A percentile compares a stretch with the other conserved stretches of the same genome.
phyloP scores from a whole-genome alignment of 345 rosid genomes.

The Excoecaria cochinchinensis region DNA sequence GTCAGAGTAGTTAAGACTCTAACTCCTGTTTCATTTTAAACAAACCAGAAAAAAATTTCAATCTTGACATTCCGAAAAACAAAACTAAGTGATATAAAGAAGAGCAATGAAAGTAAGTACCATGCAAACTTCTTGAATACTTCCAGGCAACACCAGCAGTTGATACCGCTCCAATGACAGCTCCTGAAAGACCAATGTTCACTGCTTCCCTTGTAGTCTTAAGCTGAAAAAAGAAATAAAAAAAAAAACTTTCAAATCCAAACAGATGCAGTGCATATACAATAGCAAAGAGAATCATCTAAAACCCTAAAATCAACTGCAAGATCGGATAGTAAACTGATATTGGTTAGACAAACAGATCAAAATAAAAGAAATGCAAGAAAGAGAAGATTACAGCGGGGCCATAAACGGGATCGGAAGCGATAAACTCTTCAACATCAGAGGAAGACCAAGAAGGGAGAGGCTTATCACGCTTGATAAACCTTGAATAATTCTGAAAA shows the following conservation, averaged over 20 bases:
- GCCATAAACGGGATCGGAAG: conserved; percentile 82
- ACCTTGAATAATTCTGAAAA: conserved; percentile 55
- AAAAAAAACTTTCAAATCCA: neutral
- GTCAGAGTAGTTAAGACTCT: neutral
- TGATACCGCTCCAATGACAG: conserved; percentile 70
- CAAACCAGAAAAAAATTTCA: neutral
- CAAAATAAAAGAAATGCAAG: neutral
- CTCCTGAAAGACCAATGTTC: conserved; percentile 50
- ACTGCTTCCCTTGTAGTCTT: conserved; percentile 80
- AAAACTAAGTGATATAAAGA: neutral
- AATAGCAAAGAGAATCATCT: no score
- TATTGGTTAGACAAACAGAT: neutral
- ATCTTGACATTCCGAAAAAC: neutral
- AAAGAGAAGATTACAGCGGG: conserved; percentile 48
- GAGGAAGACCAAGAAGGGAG: conserved; percentile 81
- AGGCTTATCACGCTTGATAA: conserved; percentile 53
- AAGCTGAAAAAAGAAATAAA: conserved; percentile 46
- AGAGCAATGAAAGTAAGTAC: conserved; percentile 32
- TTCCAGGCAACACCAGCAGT: conserved; percentile 88
- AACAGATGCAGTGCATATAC: no score
- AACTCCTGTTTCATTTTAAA: neutral
- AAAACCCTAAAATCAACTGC: no score
- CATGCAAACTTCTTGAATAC: conserved; percentile 82
- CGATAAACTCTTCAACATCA: conserved; percentile 78
- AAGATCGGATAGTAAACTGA: no score